Conservation (phyloP, 2,329 filamentous ascomycete genomes). For the Cladosporium sp. region DNA sequence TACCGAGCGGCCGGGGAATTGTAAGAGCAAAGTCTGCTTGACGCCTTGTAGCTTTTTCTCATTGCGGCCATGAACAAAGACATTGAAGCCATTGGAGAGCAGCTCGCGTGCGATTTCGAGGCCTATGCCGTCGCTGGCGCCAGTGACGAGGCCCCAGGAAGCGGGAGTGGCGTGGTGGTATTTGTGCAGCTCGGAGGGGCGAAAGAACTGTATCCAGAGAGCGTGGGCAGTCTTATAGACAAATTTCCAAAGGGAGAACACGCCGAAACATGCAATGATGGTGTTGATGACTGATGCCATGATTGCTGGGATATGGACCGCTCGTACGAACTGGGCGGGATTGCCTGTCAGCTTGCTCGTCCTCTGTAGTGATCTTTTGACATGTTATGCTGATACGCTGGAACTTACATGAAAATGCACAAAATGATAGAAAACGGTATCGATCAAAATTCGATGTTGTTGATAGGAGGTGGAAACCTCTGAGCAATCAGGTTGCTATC, state of each 20-base stretch:
- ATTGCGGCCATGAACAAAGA: slow-evolving; percentile 57
- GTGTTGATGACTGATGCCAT: neutral
- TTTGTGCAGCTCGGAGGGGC: slow-evolving; percentile 15
- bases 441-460: too few species aligned
- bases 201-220: slow-evolving; percentile 22
- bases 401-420: too few species aligned
- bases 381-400: too few species aligned
- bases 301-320: neutral
- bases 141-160: slow-evolving; percentile 50
- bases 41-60: slow-evolving; percentile 43
- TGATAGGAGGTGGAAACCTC: too few species aligned
- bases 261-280: neutral
- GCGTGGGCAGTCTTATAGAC: slow-evolving; percentile 18
- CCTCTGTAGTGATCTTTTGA: too few species aligned
- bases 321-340: too few species aligned
- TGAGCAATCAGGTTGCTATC: too few species aligned
- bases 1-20: slow-evolving; percentile 39
- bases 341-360: too few species aligned
- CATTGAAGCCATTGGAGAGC: slow-evolving; percentile 50
- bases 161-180: slow-evolving; percentile 15
- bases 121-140: slow-evolving; percentile 55
- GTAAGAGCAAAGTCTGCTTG: slow-evolving; percentile 34
- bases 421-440: too few species aligned
- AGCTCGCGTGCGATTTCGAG: slow-evolving; percentile 49
- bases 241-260: neutral